Base-by-base conservation (phyloP, 2,329 filamentous ascomycete species). In the Aurifilum marmelostoma region DNA sequence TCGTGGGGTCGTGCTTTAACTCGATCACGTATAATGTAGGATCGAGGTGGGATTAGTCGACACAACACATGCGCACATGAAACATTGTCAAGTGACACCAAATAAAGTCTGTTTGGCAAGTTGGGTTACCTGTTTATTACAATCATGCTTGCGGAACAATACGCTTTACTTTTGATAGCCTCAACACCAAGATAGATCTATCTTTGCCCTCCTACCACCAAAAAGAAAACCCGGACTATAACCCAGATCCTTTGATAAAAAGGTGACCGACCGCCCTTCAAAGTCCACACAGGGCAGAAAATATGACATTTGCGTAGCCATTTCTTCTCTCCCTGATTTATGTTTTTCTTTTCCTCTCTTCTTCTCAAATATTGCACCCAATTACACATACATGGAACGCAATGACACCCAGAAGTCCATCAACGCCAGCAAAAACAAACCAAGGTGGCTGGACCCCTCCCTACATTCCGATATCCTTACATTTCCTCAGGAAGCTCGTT, bases 341-440 rank as follows among this genome's bases (percentile, higher is more conserved):
- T 61, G n/a, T 52, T 39, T 54, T 59, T 50, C 18, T 32, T 29
- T 29, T 18, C 9, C n/a, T 6, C 9, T 9, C 43, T 8, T 54
- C 29, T 27, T 27, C 41, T 43, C 64, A 59, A 27, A 63, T 68
- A 63, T 63, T 66, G 41, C 59, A 58, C 66, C 63, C 61, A 66
- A 63, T 63, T 68, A 54, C 54, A 70, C 62, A 64, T 24, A 59
- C 59, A 43, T 34, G 52, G 52, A 70, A 66, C 24, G 39, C 34
- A 43, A 66, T 52, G 61, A 63, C 39, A 66, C 24, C 43, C 50
- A 27, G 34, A 69, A 66, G 62, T 66, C 69, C 61, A 21, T 64
- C 54, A 70, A 70, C 69, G 69, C 69, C 69, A 27, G 29, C 59
- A n/a, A 61, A 43, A 63, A 66, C 8, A 66, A 27, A 56, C 52